A percentile compares a stretch with the other conserved stretches of the same genome.
phyloP scores from a whole-genome alignment of 768 basidiomycete genomes.

The Sporobolomyces roseus region DNA sequence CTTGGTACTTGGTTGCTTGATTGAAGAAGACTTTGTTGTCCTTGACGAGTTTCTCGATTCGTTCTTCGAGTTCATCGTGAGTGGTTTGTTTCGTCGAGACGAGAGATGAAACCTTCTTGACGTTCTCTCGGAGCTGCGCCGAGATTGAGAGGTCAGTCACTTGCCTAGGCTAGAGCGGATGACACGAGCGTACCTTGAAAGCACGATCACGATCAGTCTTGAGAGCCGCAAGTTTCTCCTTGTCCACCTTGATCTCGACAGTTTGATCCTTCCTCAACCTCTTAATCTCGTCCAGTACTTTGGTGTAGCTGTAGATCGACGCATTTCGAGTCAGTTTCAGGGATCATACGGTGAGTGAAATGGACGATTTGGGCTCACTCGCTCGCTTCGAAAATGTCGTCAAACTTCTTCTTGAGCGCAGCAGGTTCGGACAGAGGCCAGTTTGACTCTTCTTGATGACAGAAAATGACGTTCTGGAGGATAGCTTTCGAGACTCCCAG shows the following conservation, averaged over 20 bases:
- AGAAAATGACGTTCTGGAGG: conserved; percentile 97
- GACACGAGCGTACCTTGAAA: conserved; percentile 57
- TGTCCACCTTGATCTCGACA: conserved; percentile 85
- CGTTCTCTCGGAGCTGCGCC: conserved; percentile 45
- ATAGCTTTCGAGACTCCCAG: conserved; percentile 97
- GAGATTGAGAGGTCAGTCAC: neutral
- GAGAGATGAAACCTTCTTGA: conserved; percentile 72
- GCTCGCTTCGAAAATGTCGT: conserved; percentile 98
- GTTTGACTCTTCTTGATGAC: conserved; percentile 97
- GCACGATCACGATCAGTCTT: conserved; percentile 76
- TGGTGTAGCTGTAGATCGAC: conserved; percentile 71
- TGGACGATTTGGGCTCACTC: conserved; percentile 54
- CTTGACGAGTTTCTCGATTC: conserved; percentile 70
- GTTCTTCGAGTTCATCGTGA: conserved; percentile 94
- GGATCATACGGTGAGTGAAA: neutral
- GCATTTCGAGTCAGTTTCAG: neutral
- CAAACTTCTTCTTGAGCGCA: conserved; percentile 95
- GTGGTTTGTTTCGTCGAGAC: conserved; percentile 71
- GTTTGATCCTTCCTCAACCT: conserved; percentile 80
- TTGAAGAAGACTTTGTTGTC: conserved; percentile 64
- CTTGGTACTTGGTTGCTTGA: conserved; percentile 75
- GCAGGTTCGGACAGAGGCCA: conserved; percentile 94
- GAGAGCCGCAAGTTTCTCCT: conserved; percentile 65
- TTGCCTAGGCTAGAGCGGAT: neutral
- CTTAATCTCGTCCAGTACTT: conserved; percentile 91